Percentiles rank a stretch among this genome's conserved stretches.
These are phyloP conservation scores for Nephelium lappaceum DNA, from an alignment of 345 rosid species.

Conservation along the genomic window DNA sequence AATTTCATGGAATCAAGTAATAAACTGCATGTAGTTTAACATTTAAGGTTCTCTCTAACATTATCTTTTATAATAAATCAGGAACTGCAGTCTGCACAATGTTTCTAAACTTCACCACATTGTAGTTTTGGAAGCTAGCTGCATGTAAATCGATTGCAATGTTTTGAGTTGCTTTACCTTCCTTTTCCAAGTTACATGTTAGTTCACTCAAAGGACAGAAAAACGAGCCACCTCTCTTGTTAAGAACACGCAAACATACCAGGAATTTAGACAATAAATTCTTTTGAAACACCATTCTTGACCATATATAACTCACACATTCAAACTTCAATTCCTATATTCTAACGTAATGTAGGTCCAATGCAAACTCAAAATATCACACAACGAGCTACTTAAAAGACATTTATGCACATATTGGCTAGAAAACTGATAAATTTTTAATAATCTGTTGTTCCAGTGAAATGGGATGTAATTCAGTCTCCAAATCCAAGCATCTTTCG, in stretches of 20 bases:
- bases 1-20: constrained; percentile 2
- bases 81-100: background rate
- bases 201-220: background rate
- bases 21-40: background rate
- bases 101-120: background rate
- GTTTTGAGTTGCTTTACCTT: background rate
- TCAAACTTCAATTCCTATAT: background rate
- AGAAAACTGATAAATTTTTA: background rate
- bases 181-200: background rate
- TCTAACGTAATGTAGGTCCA: background rate
- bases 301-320: background rate
- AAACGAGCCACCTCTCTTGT: background rate
- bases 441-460: background rate
- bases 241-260: background rate
- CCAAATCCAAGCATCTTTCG: background rate
- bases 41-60: background rate
- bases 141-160: background rate
- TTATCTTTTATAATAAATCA: background rate
- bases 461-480: background rate
- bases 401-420: background rate
- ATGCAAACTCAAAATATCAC: background rate
- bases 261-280: background rate
- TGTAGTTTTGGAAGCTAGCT: background rate
- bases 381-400: background rate
- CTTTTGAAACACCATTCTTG: background rate